These are phyloP conservation scores for Populus alba DNA, from an alignment of 345 rosid species.

Conservation along the genomic window DNA sequence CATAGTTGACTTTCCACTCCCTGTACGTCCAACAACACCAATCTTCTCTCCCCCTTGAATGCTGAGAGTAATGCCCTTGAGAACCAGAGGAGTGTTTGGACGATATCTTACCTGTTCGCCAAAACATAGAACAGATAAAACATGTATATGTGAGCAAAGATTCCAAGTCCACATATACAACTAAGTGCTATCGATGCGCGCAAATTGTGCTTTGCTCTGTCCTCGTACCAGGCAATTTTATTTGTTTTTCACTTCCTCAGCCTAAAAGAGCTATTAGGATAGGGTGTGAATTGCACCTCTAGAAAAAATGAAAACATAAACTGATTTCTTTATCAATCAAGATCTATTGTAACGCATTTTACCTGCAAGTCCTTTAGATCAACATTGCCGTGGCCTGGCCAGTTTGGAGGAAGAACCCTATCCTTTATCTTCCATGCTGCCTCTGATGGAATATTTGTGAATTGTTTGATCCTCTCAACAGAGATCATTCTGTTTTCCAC, in stretches of 20 bases:
- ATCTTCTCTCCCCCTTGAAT: conserved; percentile 86
- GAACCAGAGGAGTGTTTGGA: conserved; percentile 80
- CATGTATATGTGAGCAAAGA: neutral
- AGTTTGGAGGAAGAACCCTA: conserved; percentile 57
- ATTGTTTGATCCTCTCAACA: conserved; percentile 89
- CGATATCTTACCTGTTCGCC: conserved; percentile 76
- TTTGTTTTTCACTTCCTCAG: neutral
- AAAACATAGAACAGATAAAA: neutral
- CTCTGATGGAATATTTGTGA: conserved; percentile 72
- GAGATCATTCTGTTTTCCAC: conserved; percentile 94
- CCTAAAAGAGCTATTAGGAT: neutral
- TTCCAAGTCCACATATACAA: neutral
- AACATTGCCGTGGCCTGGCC: conserved; percentile 76
- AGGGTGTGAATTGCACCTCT: neutral
- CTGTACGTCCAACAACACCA: conserved; percentile 92
- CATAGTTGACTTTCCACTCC: conserved; percentile 92
- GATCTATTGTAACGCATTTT: conserved; percentile 4
- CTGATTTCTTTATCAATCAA: neutral
- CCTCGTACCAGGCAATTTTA: neutral
- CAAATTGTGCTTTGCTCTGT: neutral
- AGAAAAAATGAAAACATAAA: neutral
- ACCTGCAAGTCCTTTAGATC: conserved; percentile 83
- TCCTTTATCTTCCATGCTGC: conserved; percentile 69
- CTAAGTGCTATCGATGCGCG: neutral
- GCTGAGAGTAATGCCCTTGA: conserved; percentile 73